Evolutionary conservation across 345 rosid genomes (phyloP), one percentile per base, ranked within the genome.

Genomic region (Ceriops tagal): DNA sequence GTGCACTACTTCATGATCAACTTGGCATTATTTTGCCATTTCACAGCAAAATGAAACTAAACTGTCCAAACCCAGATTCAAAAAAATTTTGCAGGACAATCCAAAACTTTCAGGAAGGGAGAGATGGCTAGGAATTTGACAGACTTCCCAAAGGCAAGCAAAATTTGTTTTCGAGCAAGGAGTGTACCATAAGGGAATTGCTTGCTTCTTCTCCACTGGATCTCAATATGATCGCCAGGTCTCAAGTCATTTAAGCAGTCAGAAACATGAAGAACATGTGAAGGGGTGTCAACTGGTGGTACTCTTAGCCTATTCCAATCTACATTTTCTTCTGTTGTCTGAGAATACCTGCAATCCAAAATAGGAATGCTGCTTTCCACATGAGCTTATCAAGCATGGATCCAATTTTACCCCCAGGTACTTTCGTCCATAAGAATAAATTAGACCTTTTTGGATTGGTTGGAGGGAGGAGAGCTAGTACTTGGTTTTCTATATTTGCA

Each of bases 141-240:
- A 15, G 49, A 16, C 59, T 8, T 22, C 59, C 59, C 59, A 24
- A 15, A 43, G 49, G 19, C 49, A 43, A 43, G 16, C 49, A 43
- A 43, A 43, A 11, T 43, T 43, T 39, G 18, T 43, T 43, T 43
- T 43, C 8, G 49, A 43, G 19, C 49, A 43, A 43, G 49, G 64
- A 56, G 76, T 73, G 62, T 73, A 90, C 90, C 92, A 65, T 83
- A 83, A 64, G 92, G 96, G 71, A 89, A 81, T 68, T 85, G 96
- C 72, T 72, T 91, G 88, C 83, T 93, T 79, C 88, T 85, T 83
- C 98, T 87, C 98, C 98, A 93, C 65, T 93, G 98, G 70, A 93
- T 88, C 83, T 93, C 98, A 0, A 93, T 83, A 79, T 89, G 91
- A 79, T 93, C 88, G 15, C 96, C 96, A 6, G 97, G 98, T 57